Percentiles rank a stretch among this genome's conserved stretches.
phyloP scores from a whole-genome alignment of 257 asterid genomes.

The Lavandula angustifolia region DNA sequence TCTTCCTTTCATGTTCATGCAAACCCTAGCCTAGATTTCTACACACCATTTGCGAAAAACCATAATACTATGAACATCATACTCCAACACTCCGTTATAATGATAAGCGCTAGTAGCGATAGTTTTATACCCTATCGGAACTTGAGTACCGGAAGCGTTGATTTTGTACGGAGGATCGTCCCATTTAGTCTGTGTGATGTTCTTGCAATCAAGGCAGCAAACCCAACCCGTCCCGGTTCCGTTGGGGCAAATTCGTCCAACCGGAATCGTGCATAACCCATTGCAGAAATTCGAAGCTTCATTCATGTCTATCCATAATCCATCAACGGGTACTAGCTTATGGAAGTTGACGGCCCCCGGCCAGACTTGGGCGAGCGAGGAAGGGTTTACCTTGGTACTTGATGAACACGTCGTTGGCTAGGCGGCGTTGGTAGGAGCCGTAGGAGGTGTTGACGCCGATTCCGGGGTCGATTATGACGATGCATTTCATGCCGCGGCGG shows the following conservation, averaged over 20 bases:
- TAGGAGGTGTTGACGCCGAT: conserved; percentile 69
- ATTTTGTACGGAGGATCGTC: conserved; percentile 92
- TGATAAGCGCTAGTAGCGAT: conserved; percentile 78
- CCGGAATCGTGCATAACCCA: conserved; percentile 66
- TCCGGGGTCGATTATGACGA: conserved; percentile 80
- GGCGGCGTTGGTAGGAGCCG: conserved; percentile 63
- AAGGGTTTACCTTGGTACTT: conserved; percentile 71
- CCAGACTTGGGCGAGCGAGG: conserved; percentile 86
- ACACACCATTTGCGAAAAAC: conserved; percentile 66
- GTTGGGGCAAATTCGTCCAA: conserved; percentile 54
- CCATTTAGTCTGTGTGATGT: conserved; percentile 66
- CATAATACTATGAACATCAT: conserved; percentile 84
- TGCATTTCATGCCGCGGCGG: conserved; percentile 70
- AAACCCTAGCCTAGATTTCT: too few relatives aligned
- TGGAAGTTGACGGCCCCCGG: conserved; percentile 85
- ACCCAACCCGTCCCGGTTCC: conserved; percentile 83
- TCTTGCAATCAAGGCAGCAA: conserved; percentile 84
- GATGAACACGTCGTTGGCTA: conserved; percentile 76
- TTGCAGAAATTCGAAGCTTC: conserved; percentile 76
- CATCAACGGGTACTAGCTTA: conserved; percentile 75
- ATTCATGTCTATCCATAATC: conserved; percentile 88
- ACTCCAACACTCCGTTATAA: conserved; percentile 70
- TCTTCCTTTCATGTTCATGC: too few relatives aligned
- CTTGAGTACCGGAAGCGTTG: conserved; percentile 69
- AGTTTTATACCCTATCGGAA: conserved; percentile 69